Percentiles rank a stretch among this genome's conserved stretches.
These are phyloP conservation scores for Russula emetica DNA, from an alignment of 768 basidiomycete species.

Conservation along the genomic window DNA sequence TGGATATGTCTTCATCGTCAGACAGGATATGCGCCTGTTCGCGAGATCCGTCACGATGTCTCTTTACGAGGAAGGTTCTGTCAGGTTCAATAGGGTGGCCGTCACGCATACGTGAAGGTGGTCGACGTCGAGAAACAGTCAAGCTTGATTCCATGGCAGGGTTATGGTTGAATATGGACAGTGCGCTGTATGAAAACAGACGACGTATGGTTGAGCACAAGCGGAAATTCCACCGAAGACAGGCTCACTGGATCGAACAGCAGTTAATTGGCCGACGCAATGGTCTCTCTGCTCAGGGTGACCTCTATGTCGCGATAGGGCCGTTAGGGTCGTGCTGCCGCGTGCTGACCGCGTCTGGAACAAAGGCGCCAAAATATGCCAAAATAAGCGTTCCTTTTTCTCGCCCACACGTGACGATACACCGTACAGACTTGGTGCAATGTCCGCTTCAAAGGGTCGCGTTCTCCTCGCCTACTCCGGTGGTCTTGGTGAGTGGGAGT, in stretches of 20 bases:
- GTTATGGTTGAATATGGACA: not conserved
- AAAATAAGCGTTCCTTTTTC: not conserved
- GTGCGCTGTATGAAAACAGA: not conserved
- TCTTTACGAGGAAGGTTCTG: conserved; percentile 16
- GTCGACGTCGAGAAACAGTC: conserved; percentile 6
- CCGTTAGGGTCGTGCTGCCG: no score
- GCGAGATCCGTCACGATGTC: conserved; percentile 19
- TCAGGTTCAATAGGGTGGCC: conserved; percentile 8
- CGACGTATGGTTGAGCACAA: conserved; percentile 6
- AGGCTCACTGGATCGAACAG: no score
- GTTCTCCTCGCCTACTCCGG: conserved; percentile 98
- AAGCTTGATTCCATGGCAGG: conserved; percentile 13
- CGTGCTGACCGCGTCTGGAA: not conserved
- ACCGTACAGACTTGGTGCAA: conserved; percentile 31
- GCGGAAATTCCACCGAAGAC: not conserved
- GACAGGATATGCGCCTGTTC: conserved; percentile 11
- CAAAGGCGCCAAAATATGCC: not conserved
- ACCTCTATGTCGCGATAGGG: not conserved
- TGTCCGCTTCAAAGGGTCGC: conserved; percentile 63
- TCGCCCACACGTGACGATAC: not conserved
- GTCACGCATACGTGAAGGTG: conserved; percentile 16
- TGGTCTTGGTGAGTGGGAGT: conserved; percentile 78
- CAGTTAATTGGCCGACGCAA: not conserved
- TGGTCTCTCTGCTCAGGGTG: not conserved
- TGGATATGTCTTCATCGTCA: conserved; percentile 20